A percentile compares a stretch with the other conserved stretches of the same genome.
Evolutionary conservation across 73 alveolate genomes (phyloP).

Genomic region (Tetrahymena elliotti): DNA sequence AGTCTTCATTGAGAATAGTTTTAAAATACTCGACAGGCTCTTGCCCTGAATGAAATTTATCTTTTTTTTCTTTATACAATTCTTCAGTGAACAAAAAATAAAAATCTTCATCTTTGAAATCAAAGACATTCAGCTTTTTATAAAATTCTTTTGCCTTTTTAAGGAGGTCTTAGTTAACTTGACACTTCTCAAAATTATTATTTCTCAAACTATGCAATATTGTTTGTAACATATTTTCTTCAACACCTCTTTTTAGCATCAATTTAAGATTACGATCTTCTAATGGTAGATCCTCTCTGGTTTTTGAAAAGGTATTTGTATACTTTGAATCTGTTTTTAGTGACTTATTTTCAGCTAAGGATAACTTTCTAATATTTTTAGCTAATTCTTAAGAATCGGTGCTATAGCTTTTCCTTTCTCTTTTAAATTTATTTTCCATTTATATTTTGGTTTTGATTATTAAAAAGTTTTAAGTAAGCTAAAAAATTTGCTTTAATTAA

Average conservation of each 20-base stretch:
- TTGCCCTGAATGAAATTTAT: background rate
- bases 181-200: background rate
- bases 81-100: background rate
- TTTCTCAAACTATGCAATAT: background rate
- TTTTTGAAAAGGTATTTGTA: background rate
- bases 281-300: background rate
- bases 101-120: background rate
- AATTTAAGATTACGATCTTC: background rate
- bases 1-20: background rate
- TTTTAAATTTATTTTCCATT: background rate
- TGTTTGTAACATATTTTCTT: background rate
- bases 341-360: background rate
- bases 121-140: background rate
- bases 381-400: background rate
- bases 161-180: background rate
- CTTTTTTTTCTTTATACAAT: background rate
- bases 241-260: background rate
- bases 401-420: background rate
- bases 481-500: background rate
- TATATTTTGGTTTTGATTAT: background rate
- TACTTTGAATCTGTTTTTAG: background rate
- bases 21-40: background rate
- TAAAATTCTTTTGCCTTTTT: background rate
- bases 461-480: background rate
- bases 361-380: background rate